Base-by-base conservation (phyloP, 805 yeast genomes). In the Suhomyces prunicola region DNA sequence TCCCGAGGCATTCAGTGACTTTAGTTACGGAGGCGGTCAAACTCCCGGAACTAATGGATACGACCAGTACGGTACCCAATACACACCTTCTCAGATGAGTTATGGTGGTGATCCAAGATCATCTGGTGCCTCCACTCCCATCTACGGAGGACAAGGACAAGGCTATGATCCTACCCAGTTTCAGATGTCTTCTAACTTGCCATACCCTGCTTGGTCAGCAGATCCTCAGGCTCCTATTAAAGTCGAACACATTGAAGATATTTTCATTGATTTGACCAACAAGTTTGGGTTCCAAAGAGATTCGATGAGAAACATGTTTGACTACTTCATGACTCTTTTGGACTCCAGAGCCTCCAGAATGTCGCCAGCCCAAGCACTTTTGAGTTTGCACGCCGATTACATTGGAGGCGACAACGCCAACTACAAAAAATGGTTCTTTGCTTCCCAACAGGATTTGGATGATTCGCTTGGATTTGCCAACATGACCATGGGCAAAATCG, bases 121-220 rank as follows among this genome's bases (percentile, higher is more conserved):
- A 0, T 86, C 96, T 10, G 97, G 97, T 56, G 90, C 97, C 44
- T 90, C 97, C 1, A 94, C 99, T 42, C 98, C 99, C 19, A 83
- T 90, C 60, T 88, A 88, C 67, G 96, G 94, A 41, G 84, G 84
- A 52, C 71, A 71, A 60, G 67, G 69, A 23, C 77, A 76, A 45
- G 74, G 75, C 70, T 79, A 82, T 63, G 87, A 84, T 63, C 87
- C 88, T 33, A 75, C 84, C 6, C 85, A 65, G 70, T 83, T 67
- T 74, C 88, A 65, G 74, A 85, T 79, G 86, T 90, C 69, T 62
- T 87, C 74, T 80, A 96, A 62, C 84, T 91, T 94, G 71, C 99
- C 99, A 33, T 94, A 93, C 71, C 99, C 99, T 44, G 98, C 99
- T 49, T 94, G 99, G 99, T 89, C 97, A 24, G 96, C 96, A 46